These are phyloP conservation scores for Schwanniomyces polymorphus DNA, from an alignment of 805 yeast species.

Conservation along the genomic window DNA sequence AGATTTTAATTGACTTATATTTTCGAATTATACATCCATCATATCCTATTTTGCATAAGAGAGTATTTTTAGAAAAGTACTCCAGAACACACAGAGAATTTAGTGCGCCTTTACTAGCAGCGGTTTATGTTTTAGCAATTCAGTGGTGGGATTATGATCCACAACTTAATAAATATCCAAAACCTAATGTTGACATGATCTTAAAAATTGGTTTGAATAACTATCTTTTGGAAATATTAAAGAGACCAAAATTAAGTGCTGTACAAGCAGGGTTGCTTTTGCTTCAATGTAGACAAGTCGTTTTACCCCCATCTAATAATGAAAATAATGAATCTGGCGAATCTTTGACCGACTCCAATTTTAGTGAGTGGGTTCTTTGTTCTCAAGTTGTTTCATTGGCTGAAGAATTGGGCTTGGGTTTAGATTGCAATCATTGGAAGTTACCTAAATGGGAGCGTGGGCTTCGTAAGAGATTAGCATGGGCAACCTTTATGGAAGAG, in stretches of 20 bases:
- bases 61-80: slow-evolving; percentile 89
- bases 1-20: slow-evolving; percentile 72
- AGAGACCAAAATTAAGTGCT: slow-evolving; percentile 86
- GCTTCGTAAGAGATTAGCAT: slow-evolving; percentile 80
- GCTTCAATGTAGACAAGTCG: slow-evolving; percentile 59
- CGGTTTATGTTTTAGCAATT: slow-evolving; percentile 83
- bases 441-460: slow-evolving; percentile 96
- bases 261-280: slow-evolving; percentile 86
- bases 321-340: slow-evolving; percentile 4
- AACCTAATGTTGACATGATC: slow-evolving; percentile 66
- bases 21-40: slow-evolving; percentile 87
- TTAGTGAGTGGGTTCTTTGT: slow-evolving; percentile 80
- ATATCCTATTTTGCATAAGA: slow-evolving; percentile 87
- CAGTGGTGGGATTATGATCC: slow-evolving; percentile 96
- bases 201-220: slow-evolving; percentile 57
- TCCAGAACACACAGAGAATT: slow-evolving; percentile 88
- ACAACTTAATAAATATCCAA: slow-evolving; percentile 67
- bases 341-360: slow-evolving; percentile 33
- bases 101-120: slow-evolving; percentile 86
- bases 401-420: slow-evolving; percentile 86
- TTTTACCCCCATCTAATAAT: slow-evolving; percentile 14
- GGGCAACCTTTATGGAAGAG: slow-evolving; percentile 94
- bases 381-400: slow-evolving; percentile 86
- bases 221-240: slow-evolving; percentile 73
- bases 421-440: slow-evolving; percentile 90